Evolutionary conservation across 1,284 basidiomycete genomes (phyloP), one percentile per base, ranked within the genome.

Genomic region (Singerocomus inundabilis): DNA sequence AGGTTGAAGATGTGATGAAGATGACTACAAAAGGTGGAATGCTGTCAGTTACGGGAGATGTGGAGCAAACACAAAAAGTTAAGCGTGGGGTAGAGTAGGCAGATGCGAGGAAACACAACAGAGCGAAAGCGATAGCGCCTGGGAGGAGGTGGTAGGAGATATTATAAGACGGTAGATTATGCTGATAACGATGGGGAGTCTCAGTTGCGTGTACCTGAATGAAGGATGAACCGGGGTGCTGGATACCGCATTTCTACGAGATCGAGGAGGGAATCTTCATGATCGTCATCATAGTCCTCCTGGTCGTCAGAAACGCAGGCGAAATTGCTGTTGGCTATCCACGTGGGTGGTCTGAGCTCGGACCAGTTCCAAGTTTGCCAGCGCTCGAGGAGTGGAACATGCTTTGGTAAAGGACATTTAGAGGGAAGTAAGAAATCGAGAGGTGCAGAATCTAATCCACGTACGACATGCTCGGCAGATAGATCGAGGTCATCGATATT

Each of bases 321-420:
- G 6, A 31, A 16, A 29, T 37, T 37, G 33, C 15, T n/a, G 33
- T 56, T 39, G 21, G 57, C 32, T 4, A 56, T 16, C 68, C 64
- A 70, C 18, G 46, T 13, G 30, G 66, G 68, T 7, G 49, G 52
- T 49, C 64, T 51, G 25, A 66, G 62, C 39, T 66, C 66, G 30
- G 66, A 67, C 64, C 64, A 66, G 24, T 60, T 49, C 64, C 64
- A 66, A 28, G 56, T 65, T 21, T 70, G 64, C 64, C 64, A 66
- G 40, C 54, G 68, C 15, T 67, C 60, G 43, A 51, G 42, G 49
- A 50, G 40, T 35, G 63, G 64, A 16, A 49, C 48, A 33, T 53
- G 52, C 66, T 64, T 68, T 38, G 50, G 41, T 37, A 46, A 54
- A 46, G 48, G 46, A 32, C 46, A 57, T 55, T 56, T 52, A 56